phyloP scores from a whole-genome alignment of 148 eudicot species.

The Chenopodium formosanum region DNA sequence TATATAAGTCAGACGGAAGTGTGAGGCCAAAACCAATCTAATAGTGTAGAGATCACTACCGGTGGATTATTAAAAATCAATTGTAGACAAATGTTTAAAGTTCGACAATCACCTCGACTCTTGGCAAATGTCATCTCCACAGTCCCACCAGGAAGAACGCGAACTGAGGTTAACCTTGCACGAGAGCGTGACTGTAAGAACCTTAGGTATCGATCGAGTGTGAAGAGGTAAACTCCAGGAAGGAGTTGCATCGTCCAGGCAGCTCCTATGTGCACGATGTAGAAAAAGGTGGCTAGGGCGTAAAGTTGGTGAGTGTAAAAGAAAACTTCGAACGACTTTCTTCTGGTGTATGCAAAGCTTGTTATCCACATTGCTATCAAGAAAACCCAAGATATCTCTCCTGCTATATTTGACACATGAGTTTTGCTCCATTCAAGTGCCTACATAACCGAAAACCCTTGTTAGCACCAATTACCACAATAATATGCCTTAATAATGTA shows the following conservation, averaged over 20 bases:
- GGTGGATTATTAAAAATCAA: background rate
- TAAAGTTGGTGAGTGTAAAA: constrained; percentile 63
- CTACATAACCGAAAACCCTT: constrained; percentile 25
- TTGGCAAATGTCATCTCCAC: constrained; percentile 55
- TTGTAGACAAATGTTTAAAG: background rate
- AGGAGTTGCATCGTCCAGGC: constrained; percentile 48
- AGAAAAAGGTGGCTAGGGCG: constrained; percentile 48
- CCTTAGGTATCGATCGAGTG: constrained; percentile 55
- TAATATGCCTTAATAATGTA: no score
- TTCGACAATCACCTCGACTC: constrained; percentile 37
- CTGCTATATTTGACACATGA: constrained; percentile 45
- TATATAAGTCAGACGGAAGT: no score
- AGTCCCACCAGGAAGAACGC: constrained; percentile 50
- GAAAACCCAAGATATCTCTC: constrained; percentile 38
- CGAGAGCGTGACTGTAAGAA: constrained; percentile 48
- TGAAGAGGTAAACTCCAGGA: constrained; percentile 58
- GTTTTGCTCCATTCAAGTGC: constrained; percentile 38
- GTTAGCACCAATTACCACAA: background rate
- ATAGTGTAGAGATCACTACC: background rate
- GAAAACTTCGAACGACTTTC: constrained; percentile 57
- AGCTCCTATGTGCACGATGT: constrained; percentile 48
- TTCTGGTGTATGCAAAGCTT: constrained; percentile 45
- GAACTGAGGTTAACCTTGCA: constrained; percentile 42
- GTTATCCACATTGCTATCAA: constrained; percentile 49
- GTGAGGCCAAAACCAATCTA: no score